Base-by-base conservation (phyloP, 352 stramenopile genomes). In the Phytophthora aleatoria region DNA sequence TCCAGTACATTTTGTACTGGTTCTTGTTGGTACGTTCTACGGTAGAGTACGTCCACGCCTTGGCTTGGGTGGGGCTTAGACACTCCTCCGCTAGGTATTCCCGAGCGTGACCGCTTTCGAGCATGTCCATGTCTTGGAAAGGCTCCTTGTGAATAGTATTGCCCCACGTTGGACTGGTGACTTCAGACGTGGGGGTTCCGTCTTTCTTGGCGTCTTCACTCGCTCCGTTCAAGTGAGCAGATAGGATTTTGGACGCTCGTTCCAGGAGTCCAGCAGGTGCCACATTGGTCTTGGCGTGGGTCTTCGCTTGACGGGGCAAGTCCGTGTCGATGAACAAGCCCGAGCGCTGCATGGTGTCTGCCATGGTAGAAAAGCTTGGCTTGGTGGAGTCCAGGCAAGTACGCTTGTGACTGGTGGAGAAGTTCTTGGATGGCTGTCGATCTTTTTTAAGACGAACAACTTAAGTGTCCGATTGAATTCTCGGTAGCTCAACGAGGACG, bases 1-100 rank as follows among this genome's bases (percentile, higher is more conserved):
- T 90, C 83, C 80, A 93, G 57, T 86, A 92, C 84, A 93, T 93
- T 69, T 87, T 91, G 79, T 90, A 94, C 71, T 94, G 81, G 33
- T 82, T 90, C 74, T 94, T 94, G 83, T 92, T 90, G 55, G 71
- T 80, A 41, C 86, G 84, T 52, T 93, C 82, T 4, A 94, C 83
- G 0, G 79, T 91, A 49, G 75, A 90, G 59, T 92, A 93, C 35
- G 84, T 92, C 84, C 84, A 94, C 24, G 82, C 81, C 69, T 93
- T 94, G 61, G 76, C 65, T 50, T 81, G 73, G 7, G 84, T 92
- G 16, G 85, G 87, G 43, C 85, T 95, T 28, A 93, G 66, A 53
- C 81, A 91, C n/a, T 92, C 81, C 44, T 95, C 87, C 3, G 81
- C 77, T n/a, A 95, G 80, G 67, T 93, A 92, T 64, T 95, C 83